These are phyloP conservation scores for Rhizopus microsporus DNA, from an alignment of 371 early-diverging fungal genomes.

Conservation along the genomic window DNA sequence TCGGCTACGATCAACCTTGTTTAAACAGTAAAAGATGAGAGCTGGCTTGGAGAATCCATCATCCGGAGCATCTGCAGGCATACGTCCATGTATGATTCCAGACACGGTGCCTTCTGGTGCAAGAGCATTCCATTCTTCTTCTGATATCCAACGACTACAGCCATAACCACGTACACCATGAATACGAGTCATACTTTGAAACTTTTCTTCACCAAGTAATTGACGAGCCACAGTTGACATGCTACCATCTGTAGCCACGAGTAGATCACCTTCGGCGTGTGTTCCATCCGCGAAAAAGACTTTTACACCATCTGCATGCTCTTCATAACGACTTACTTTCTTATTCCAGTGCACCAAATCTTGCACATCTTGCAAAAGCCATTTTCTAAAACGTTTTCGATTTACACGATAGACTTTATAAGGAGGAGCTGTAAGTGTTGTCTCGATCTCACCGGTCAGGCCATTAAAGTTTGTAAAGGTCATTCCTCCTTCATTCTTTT, in stretches of 20 bases:
- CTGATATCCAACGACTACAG: slow-evolving; percentile 5
- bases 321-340: slow-evolving; percentile 8
- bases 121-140: slow-evolving; percentile 13
- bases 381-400: slow-evolving; percentile 14
- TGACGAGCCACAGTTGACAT: slow-evolving; percentile 14
- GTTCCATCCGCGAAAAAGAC: slow-evolving; percentile 32
- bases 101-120: not conserved
- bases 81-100: not conserved
- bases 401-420: slow-evolving; percentile 12
- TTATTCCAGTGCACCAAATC: slow-evolving; percentile 18
- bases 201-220: slow-evolving; percentile 12
- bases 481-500: slow-evolving; percentile 1
- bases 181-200: not conserved
- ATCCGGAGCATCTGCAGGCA: not conserved
- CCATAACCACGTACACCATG: slow-evolving; percentile 1
- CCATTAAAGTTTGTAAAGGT: slow-evolving; percentile 12
- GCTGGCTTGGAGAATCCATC: not conserved
- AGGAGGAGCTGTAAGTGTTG: not conserved
- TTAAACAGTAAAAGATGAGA: slow-evolving; percentile 6
- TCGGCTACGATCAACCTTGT: slow-evolving; percentile 7
- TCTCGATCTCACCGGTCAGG: slow-evolving; percentile 1
- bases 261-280: slow-evolving; percentile 11
- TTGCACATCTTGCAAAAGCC: slow-evolving; percentile 12
- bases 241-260: slow-evolving; percentile 22
- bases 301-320: slow-evolving; percentile 11